Evolutionary conservation across 2,329 filamentous ascomycete species (phyloP), one percentile per base, ranked within the genome.

Genomic region (Rhynchosporium secalis): DNA sequence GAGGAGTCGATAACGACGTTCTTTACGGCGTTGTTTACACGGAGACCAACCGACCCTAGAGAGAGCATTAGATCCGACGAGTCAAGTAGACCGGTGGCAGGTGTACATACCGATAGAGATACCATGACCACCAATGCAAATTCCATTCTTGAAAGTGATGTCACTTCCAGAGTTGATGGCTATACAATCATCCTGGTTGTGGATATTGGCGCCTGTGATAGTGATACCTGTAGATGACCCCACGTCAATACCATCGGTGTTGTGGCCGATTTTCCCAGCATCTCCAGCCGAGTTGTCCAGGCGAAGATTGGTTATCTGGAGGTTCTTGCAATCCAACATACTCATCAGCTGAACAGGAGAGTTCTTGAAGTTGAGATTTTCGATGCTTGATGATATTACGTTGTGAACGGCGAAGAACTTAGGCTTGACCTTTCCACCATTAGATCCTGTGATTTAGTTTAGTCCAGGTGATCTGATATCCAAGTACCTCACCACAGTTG

Each of bases 371-470:
- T 80, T 81, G 51, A 85, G 71, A 59, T 76, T 75, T 29, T 72
- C 75, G 73, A 86, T 84, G 36, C 70, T 73, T 4, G 82, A 84
- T 8, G 73, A 74, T 41, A 73, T 82, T 60, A 87, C 70, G 61
- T 75, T 76, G 71, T 86, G 80, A 5, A 79, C 78, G 59, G 76
- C 78, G 78, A 86, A 86, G 76, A 87, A 85, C 77, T 87, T 84
- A 66, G 86, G 86, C 80, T 89, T 88, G 29, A 74, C 83, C 75
- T 80, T 67, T 45, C 85, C 85, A 33, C 85, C 83, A 70, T 85
- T 86, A 70, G 73, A 73, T 41, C 86, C 86, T 74, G 29, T 28
- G 8, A 33, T 43, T 10, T 7, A 13, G 7, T 58, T 82, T 68
- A 8, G 56, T 57, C 10, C 60, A 1, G 20, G 20, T n/a, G 13